These are phyloP conservation scores for Piper longum DNA, from an alignment of 164 flowering plant species.

Conservation along the genomic window DNA sequence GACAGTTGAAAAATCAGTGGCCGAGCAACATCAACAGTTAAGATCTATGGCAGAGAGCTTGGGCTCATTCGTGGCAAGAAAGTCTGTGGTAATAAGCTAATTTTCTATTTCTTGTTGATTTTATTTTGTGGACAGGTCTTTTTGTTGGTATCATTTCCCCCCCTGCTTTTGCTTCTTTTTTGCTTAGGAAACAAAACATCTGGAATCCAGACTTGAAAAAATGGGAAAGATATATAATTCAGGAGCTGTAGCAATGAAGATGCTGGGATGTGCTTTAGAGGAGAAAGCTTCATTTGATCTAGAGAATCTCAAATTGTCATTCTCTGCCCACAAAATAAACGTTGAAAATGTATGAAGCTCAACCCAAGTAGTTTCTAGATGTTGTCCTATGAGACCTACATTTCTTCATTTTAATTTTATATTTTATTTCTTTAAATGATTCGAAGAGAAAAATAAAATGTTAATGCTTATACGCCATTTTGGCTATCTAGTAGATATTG, in stretches of 20 bases:
- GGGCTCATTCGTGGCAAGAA: constrained; percentile 51
- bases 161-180: too few species aligned
- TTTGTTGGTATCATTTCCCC: too few species aligned
- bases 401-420: too few species aligned
- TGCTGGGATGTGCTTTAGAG: constrained; percentile 31
- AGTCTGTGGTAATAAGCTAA: constrained; percentile 40
- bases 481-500: too few species aligned
- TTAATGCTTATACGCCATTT: too few species aligned
- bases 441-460: too few species aligned
- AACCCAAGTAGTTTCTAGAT: too few species aligned
- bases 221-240: constrained; percentile 32
- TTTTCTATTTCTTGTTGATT: too few species aligned
- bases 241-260: constrained; percentile 38
- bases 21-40: constrained; percentile 67
- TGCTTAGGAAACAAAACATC: constrained; percentile 31
- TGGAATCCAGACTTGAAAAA: constrained; percentile 49
- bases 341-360: constrained; percentile 46
- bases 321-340: constrained; percentile 26
- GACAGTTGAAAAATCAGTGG: constrained; percentile 45
- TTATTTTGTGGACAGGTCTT: too few species aligned
- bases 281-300: constrained; percentile 37
- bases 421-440: too few species aligned
- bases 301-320: constrained; percentile 33
- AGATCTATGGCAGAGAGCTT: constrained; percentile 54
- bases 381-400: too few species aligned